A percentile compares a stretch with the other conserved stretches of the same genome.
Evolutionary conservation across 2,329 filamentous ascomycete genomes (phyloP).

Genomic region (Seiridium cupressi): DNA sequence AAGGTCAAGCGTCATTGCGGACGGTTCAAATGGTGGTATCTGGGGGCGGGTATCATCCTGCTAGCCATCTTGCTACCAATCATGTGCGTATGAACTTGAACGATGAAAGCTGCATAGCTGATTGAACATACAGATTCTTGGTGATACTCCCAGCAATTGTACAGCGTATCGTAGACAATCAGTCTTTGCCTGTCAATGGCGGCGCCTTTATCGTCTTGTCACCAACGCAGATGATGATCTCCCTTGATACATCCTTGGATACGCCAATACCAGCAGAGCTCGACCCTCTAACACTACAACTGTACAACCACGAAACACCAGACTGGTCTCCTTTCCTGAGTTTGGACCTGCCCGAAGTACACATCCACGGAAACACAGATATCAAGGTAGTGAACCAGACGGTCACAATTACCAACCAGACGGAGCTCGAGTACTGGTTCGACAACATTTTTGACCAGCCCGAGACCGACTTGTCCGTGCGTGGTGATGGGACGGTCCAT

Average conservation of each 20-base stretch:
- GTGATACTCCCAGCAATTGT: slow-evolving; percentile 45
- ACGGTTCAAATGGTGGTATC: slow-evolving; percentile 43
- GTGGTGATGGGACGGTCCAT: slow-evolving; percentile 33
- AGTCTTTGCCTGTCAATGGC: slow-evolving; percentile 35
- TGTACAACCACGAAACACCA: slow-evolving; percentile 38
- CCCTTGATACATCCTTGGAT: slow-evolving; percentile 33
- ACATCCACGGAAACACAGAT: slow-evolving; percentile 33
- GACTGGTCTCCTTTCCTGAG: slow-evolving; percentile 27
- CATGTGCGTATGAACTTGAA: slow-evolving; percentile 32
- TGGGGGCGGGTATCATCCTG: slow-evolving; percentile 37
- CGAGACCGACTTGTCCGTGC: slow-evolving; percentile 33
- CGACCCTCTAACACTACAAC: slow-evolving; percentile 34
- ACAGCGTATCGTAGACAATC: slow-evolving; percentile 40
- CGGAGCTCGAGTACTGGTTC: slow-evolving; percentile 38
- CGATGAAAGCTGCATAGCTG: background rate
- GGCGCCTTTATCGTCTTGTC: slow-evolving; percentile 33
- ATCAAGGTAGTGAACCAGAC: slow-evolving; percentile 32
- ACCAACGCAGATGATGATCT: slow-evolving; percentile 31
- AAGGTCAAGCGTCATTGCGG: slow-evolving; percentile 39
- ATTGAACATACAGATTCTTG: slow-evolving; percentile 35
- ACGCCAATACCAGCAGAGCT: slow-evolving; percentile 35
- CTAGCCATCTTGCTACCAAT: slow-evolving; percentile 44
- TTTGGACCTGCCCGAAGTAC: slow-evolving; percentile 28
- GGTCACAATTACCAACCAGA: slow-evolving; percentile 33
- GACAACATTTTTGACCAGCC: slow-evolving; percentile 36